A percentile compares a stretch with the other conserved stretches of the same genome.
Evolutionary conservation across 176 grass and related monocot genomes (phyloP).

Genomic region (Cenchrus fungigraminus): DNA sequence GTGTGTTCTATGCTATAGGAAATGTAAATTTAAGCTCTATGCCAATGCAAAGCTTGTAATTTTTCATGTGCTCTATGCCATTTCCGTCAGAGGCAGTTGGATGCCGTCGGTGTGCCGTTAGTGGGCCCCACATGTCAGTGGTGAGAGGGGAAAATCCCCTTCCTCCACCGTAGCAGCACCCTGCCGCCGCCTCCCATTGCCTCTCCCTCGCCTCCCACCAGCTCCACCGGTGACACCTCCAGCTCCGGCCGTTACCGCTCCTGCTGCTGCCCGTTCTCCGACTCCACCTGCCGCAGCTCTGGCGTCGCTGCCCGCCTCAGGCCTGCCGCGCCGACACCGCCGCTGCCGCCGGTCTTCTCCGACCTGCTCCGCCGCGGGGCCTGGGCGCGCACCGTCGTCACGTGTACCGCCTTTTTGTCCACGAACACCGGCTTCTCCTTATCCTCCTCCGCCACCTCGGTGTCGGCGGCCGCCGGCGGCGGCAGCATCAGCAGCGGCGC

Average conservation of each 20-base stretch:
- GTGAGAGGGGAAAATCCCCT: no score
- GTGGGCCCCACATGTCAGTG: no score
- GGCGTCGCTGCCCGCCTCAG: conserved; percentile 29
- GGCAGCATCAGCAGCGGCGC: no score
- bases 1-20: no score
- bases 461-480: not conserved
- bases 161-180: no score
- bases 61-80: no score
- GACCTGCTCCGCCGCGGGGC: conserved; percentile 52
- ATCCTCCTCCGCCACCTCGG: conserved; percentile 4
- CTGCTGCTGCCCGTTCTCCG: conserved; percentile 39
- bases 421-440: conserved; percentile 33
- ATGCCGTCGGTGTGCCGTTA: no score
- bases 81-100: no score
- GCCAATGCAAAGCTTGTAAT: no score
- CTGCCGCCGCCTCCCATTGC: not conserved
- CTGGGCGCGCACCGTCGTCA: conserved; percentile 44
- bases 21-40: no score
- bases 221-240: conserved; percentile 25
- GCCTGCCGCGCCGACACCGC: no score
- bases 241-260: no score
- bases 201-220: conserved; percentile 42
- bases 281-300: conserved; percentile 58
- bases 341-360: conserved; percentile 46
- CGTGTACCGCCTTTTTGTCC: conserved; percentile 63